phyloP scores from a whole-genome alignment of 1,139 yeast genomes.

The Debaryomycetaceae sp. region DNA sequence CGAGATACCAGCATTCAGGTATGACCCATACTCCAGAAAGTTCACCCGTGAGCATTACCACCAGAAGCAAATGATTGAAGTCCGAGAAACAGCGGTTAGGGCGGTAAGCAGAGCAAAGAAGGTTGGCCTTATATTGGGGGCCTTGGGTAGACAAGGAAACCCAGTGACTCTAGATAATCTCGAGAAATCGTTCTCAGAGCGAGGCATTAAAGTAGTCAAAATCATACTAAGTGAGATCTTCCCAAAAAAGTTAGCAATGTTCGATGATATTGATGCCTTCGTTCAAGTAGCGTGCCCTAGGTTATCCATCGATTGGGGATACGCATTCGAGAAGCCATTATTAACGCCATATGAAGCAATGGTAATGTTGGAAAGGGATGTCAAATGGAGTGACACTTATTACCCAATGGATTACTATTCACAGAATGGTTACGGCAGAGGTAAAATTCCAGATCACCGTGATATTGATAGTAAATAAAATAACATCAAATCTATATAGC shows the following conservation, averaged over 20 bases:
- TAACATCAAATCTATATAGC: background rate
- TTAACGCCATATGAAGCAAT: slow-evolving; percentile 95
- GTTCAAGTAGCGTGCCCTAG: slow-evolving; percentile 98
- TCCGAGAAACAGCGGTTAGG: slow-evolving; percentile 70
- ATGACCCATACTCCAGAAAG: slow-evolving; percentile 91
- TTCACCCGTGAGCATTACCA: slow-evolving; percentile 88
- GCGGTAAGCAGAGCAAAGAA: slow-evolving; percentile 59
- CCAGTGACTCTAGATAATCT: slow-evolving; percentile 67
- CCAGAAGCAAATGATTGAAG: slow-evolving; percentile 72
- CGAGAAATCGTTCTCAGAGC: slow-evolving; percentile 47
- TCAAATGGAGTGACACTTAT: slow-evolving; percentile 58
- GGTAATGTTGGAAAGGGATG: slow-evolving; percentile 77
- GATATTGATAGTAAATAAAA: background rate
- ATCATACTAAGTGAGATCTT: slow-evolving; percentile 89
- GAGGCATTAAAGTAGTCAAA: slow-evolving; percentile 70
- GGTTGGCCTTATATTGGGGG: slow-evolving; percentile 89
- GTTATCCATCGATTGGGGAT: slow-evolving; percentile 97
- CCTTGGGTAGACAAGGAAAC: slow-evolving; percentile 94
- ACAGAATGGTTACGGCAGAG: slow-evolving; percentile 90
- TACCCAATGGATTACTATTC: slow-evolving; percentile 98
- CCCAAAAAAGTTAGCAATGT: slow-evolving; percentile 91
- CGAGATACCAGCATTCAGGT: slow-evolving; percentile 81
- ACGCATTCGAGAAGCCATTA: slow-evolving; percentile 89
- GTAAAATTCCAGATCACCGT: slow-evolving; percentile 52
- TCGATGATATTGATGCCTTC: slow-evolving; percentile 91